Evolutionary conservation across 208 protist species (phyloP).

Genomic region (Leishmania major): DNA sequence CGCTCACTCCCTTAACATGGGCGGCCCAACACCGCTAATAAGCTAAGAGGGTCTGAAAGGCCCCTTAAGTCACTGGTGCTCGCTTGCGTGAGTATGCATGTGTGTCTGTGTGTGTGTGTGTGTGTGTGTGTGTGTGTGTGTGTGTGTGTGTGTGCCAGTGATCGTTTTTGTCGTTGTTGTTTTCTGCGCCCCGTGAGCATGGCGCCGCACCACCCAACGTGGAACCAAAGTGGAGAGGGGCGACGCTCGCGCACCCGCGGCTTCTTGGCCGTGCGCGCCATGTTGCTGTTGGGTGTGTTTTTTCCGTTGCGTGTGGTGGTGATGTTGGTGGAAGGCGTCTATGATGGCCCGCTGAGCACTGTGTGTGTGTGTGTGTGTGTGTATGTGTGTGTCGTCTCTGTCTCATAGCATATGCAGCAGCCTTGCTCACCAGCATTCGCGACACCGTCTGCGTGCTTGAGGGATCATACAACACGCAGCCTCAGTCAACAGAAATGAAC

Average conservation of each 20-base stretch:
- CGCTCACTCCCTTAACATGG: not conserved
- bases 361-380: not conserved
- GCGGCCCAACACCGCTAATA: not conserved
- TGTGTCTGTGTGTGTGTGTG: not conserved
- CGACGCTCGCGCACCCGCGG: not conserved
- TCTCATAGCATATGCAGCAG: not conserved
- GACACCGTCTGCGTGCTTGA: not conserved
- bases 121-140: not conserved
- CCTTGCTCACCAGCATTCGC: not conserved
- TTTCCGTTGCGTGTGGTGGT: too few relatives aligned
- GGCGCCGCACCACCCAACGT: not conserved
- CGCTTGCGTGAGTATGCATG: not conserved
- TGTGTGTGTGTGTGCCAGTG: not conserved
- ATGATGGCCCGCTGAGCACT: not conserved
- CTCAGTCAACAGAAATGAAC: not conserved
- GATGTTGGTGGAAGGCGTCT: not conserved
- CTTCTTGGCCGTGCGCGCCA: too few relatives aligned
- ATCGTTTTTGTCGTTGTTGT: not conserved
- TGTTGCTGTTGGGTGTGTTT: too few relatives aligned
- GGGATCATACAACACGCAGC: not conserved
- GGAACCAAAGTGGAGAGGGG: not conserved
- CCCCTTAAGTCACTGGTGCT: not conserved
- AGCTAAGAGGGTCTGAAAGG: constrained; percentile 3
- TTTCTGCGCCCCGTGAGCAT: too few relatives aligned
- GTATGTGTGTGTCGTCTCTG: constrained; percentile 23